A percentile compares a stretch with the other conserved stretches of the same genome.
Evolutionary conservation across 176 grass and related monocot species (phyloP).

Genomic region (Tillandsia leiboldiana): DNA sequence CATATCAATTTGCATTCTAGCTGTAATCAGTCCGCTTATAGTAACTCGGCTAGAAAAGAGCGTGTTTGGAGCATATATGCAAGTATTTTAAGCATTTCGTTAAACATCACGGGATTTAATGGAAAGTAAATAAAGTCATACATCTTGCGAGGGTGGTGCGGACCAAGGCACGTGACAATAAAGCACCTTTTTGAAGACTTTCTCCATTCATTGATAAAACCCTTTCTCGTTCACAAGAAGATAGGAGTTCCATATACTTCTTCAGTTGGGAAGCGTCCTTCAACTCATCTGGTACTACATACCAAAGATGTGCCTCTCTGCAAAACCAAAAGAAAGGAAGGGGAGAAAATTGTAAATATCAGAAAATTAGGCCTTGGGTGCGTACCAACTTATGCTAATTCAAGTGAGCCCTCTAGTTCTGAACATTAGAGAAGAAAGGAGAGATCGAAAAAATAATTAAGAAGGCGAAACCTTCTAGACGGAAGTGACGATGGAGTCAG

Average conservation of each 20-base stretch:
- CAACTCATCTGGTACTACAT: constrained; percentile 69
- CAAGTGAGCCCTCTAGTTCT: background rate
- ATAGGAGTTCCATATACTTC: constrained; percentile 64
- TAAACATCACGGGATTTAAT: constrained; percentile 3
- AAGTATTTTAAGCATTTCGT: background rate
- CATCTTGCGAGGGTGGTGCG: constrained; percentile 95
- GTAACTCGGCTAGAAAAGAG: background rate
- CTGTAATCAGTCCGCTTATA: no score
- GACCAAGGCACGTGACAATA: constrained; percentile 55
- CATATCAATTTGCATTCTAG: no score
- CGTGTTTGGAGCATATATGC: background rate
- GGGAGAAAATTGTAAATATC: background rate
- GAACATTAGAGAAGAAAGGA: background rate
- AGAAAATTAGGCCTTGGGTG: background rate
- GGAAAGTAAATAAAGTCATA: constrained; percentile 24
- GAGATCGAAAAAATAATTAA: background rate
- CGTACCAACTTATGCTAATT: background rate
- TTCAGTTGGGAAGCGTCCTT: constrained; percentile 52
- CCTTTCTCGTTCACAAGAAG: constrained; percentile 51
- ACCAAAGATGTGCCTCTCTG: constrained; percentile 93
- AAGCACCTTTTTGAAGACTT: constrained; percentile 42
- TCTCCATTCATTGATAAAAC: constrained; percentile 48
- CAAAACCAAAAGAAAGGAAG: constrained; percentile 11
- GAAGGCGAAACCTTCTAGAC: constrained; percentile 30
- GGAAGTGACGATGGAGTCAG: constrained; percentile 35